Evolutionary conservation across 2,329 filamentous ascomycete species (phyloP), one percentile per base, ranked within the genome.

Genomic region (Fusarium fracticaudum): DNA sequence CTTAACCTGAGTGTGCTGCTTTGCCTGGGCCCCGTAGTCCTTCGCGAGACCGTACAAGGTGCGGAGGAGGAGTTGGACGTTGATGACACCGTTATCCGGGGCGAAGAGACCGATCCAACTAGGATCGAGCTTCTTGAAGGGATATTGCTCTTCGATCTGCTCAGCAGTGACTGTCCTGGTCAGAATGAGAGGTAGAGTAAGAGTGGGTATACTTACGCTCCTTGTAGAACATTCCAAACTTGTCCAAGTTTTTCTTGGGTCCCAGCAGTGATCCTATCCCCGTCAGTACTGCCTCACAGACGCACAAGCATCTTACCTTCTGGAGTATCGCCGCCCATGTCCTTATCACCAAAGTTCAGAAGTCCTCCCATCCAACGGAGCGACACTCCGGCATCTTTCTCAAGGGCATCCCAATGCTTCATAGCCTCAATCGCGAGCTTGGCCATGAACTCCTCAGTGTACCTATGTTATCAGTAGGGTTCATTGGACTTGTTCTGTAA

Each of bases 261-360:
- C 66, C 68, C 3, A 60, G 18, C 0, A 71, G 43, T 2, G 66
- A 65, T 2, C 68, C 68, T 71, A 4, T 3, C 2, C 1, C 2
- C 7, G 10, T 55, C 6, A 45, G 41, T 17, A 8, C 7, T 1
- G 2, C 2, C 6, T 4, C 8, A 4, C 3, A 13, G 6, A 12
- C 7, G 3, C 11, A 8, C 10, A 11, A 18, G 11, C 10, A 17
- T 53, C 26, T 26, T 45, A 60, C 67, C 69, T 35, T 72, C 67
- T 20, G 69, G 67, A 14, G 67, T 62, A 41, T 63, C 57, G 0
- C 38, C 37, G 0, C 69, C 67, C 41, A 67, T 58, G 9, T 72
- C 41, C 17, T 57, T 50, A 24, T 72, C 69, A 1, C 67, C 69
- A 44, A 72, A 71, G 8, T 72, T 72, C 81, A 80, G 13, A 1